These are phyloP conservation scores for Ailanthus altissimus DNA, from an alignment of 345 rosid species.

Conservation along the genomic window DNA sequence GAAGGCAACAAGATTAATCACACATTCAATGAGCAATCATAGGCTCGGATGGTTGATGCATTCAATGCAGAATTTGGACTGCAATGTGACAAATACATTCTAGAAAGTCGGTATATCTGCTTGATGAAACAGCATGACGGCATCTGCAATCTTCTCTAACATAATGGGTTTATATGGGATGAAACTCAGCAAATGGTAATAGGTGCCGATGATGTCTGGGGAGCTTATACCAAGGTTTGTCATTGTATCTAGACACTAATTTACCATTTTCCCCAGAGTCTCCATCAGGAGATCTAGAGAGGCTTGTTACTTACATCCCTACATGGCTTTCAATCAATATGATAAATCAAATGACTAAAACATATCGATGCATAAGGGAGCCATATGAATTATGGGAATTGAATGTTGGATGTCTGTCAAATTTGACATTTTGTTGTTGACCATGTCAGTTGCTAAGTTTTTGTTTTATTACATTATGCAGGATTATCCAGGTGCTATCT, in stretches of 20 bases:
- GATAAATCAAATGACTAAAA: neutral
- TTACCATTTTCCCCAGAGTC: neutral
- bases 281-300: neutral
- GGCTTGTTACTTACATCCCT: neutral
- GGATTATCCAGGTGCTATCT: constrained; percentile 61
- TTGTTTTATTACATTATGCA: constrained; percentile 34
- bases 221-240: constrained; percentile 57
- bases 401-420: neutral
- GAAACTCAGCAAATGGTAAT: constrained; percentile 49
- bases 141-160: constrained; percentile 52
- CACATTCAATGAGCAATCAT: constrained; percentile 56
- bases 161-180: constrained; percentile 62
- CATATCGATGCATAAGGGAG: no score
- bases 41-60: constrained; percentile 54
- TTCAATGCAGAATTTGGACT: constrained; percentile 57
- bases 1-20: constrained; percentile 47
- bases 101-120: constrained; percentile 53
- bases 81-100: constrained; percentile 44
- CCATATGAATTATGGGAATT: neutral
- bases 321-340: neutral
- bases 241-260: neutral
- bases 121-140: constrained; percentile 68
- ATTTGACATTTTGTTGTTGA: neutral
- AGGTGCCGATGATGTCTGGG: constrained; percentile 60
- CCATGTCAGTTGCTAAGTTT: neutral